Evolutionary conservation across 225 moss, liverwort and hornwort genomes (phyloP).

Genomic region (Physcomitrellopsis africana): DNA sequence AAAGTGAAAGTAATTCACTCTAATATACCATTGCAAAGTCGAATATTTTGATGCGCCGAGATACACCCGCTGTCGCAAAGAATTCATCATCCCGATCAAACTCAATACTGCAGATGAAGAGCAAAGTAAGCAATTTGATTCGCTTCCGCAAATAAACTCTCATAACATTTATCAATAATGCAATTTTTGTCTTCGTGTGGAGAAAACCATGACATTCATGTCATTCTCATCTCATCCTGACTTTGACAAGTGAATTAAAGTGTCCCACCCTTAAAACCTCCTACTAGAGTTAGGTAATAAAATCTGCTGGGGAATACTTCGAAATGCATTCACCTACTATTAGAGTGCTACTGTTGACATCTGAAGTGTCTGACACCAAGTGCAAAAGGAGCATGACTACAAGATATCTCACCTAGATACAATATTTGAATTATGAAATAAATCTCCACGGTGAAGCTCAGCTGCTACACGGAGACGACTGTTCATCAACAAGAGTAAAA

Average conservation of each 20-base stretch:
- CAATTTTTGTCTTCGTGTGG: too few species aligned
- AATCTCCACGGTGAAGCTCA: slow-evolving; percentile 84
- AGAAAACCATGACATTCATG: background rate
- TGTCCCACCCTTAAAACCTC: background rate
- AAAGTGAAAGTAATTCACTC: background rate
- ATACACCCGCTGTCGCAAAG: slow-evolving; percentile 85
- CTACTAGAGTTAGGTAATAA: background rate
- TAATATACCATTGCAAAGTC: slow-evolving; percentile 71
- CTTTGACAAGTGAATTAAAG: too few species aligned
- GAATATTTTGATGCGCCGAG: slow-evolving; percentile 83
- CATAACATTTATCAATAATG: too few species aligned
- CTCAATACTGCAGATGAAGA: slow-evolving; percentile 68
- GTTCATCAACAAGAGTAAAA: slow-evolving; percentile 12
- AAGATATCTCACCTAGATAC: slow-evolving; percentile 69
- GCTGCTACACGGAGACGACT: slow-evolving; percentile 75
- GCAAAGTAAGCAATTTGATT: slow-evolving; percentile 19
- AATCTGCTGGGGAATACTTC: background rate
- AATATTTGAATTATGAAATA: slow-evolving; percentile 73
- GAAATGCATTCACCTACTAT: background rate
- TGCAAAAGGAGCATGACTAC: background rate
- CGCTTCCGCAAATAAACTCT: too few species aligned
- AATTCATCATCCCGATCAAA: slow-evolving; percentile 86
- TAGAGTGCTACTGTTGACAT: background rate
- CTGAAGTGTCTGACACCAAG: background rate
- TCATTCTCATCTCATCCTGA: background rate